Evolutionary conservation across 257 asterid species (phyloP), one percentile per base, ranked within the genome.

Genomic region (Solanum lycopersicoides): DNA sequence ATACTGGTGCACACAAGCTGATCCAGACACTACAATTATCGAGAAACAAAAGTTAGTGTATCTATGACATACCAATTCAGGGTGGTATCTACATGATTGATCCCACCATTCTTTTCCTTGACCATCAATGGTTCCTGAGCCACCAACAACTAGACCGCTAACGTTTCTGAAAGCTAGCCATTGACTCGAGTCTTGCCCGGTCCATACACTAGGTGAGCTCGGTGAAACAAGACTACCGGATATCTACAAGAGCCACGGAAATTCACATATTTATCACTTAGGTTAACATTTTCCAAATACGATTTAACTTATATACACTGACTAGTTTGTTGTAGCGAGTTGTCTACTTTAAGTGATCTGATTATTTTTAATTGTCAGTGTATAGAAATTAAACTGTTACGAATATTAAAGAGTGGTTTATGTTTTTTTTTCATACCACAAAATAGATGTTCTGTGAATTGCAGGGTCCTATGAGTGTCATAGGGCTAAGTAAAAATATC

Each of bases 71-170:
- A 95, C 98, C 94, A 88, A 44, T 16, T 65, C 73, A 35, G 93
- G 94, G 80, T 92, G 95, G 80, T 90, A 87, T 92, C 84, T 88
- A 75, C 98, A 95, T 2, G 98, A 94, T 83, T 94, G 98, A 79
- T 93, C 95, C 98, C 98, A 95, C 98, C 98, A 95, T 10, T 83
- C 88, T 75, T 89, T 66, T 56, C 97, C 97, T 15, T 83, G 89
- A 3, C 97, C 98, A 66, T 94, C 93, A 66, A 94, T 83, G n/a
- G 86, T 65, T 82, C 96, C 98, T 14, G 82, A 87, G 5, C 97
- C 98, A 89, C 89, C 91, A 3, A 95, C 86, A 1, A 20, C 66
- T 9, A 95, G 93, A 63, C 98, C 95, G 5, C 30, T 88, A 50
- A 95, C 79, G 25, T 86, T 47, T 65, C 35, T 56, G 79, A 95